phyloP scores from a whole-genome alignment of 306 rosid species.

The Citrullus amarus region DNA sequence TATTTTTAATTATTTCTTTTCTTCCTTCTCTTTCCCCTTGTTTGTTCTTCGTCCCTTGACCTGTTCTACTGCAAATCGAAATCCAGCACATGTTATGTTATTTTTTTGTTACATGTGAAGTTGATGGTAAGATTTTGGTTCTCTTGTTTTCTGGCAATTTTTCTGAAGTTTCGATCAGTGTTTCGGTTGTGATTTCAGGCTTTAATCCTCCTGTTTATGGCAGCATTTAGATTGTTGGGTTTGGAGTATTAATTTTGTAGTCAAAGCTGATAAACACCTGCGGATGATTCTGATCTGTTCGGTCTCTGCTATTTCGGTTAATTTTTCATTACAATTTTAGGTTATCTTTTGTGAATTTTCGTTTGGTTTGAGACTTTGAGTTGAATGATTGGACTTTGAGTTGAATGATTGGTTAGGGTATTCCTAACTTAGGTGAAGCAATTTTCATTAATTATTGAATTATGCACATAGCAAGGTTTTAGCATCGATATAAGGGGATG shows the following conservation, averaged over 20 bases:
- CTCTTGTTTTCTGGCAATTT: background rate
- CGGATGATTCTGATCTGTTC: conserved; percentile 1
- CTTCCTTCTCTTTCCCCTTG: background rate
- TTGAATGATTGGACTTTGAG: background rate
- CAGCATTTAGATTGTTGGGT: background rate
- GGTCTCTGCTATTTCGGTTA: background rate
- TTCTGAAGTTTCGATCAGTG: background rate
- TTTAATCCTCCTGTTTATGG: background rate
- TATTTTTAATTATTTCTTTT: background rate
- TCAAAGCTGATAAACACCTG: background rate
- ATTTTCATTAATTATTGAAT: background rate
- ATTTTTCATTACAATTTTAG: background rate
- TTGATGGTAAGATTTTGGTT: background rate
- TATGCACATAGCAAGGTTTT: background rate
- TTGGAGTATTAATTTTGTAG: background rate
- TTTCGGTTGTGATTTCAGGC: background rate
- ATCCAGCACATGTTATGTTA: background rate
- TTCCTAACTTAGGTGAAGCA: background rate
- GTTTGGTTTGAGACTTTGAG: background rate
- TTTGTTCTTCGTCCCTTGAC: background rate
- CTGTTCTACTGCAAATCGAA: background rate
- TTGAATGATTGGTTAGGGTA: background rate
- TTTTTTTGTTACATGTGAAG: background rate
- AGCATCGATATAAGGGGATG: background rate
- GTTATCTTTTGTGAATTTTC: background rate